These are phyloP conservation scores for Cryptococcus sp. DNA, from an alignment of 1,284 basidiomycete species.

Conservation along the genomic window DNA sequence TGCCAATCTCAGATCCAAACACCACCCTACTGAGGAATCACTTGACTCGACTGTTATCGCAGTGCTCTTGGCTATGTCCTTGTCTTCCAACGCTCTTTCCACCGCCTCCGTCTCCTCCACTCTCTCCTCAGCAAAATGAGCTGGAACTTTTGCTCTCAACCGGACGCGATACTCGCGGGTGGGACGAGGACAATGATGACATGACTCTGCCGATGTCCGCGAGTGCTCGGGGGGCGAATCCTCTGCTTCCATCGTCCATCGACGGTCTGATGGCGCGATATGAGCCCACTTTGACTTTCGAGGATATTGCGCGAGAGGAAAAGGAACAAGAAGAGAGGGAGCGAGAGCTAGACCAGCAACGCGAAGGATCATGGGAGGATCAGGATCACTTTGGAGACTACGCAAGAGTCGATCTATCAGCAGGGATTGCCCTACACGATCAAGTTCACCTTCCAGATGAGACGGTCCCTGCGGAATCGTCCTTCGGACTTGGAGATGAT, in stretches of 20 bases:
- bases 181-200: slow-evolving; percentile 6
- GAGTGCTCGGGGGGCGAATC: slow-evolving; percentile 1
- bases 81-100: background rate
- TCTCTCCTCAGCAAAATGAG: slow-evolving; percentile 13
- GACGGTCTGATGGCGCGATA: slow-evolving; percentile 9
- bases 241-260: slow-evolving; percentile 2
- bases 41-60: slow-evolving; percentile 14
- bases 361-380: too few relatives aligned
- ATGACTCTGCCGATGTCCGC: background rate
- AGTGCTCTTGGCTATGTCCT: slow-evolving; percentile 14
- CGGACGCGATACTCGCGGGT: slow-evolving; percentile 3
- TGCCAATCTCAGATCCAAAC: too few relatives aligned
- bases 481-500: slow-evolving; percentile 8
- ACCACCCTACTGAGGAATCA: slow-evolving; percentile 2
- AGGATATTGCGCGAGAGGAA: slow-evolving; percentile 17
- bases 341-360: background rate
- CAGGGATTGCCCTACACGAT: slow-evolving; percentile 17
- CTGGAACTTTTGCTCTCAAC: slow-evolving; percentile 5
- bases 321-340: slow-evolving; percentile 18
- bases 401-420: background rate
- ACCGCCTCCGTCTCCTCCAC: slow-evolving; percentile 4
- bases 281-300: slow-evolving; percentile 14
- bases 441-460: background rate
- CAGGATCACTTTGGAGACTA: too few relatives aligned
- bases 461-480: background rate